Evolutionary conservation across 225 moss, liverwort and hornwort genomes (phyloP).

Genomic region (Climacium dendroides): DNA sequence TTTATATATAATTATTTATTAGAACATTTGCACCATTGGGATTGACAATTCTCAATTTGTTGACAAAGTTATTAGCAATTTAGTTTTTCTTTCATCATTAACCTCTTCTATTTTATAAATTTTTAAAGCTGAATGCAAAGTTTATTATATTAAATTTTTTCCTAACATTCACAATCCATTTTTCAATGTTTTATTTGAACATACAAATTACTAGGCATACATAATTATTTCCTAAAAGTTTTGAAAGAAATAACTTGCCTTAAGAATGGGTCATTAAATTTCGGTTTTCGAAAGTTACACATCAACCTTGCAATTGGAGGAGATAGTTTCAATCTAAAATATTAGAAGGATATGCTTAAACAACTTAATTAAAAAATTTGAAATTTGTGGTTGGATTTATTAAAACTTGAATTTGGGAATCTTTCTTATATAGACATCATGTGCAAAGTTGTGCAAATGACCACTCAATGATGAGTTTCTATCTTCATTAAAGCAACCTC

Average conservation of each 20-base stretch:
- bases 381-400: accelerated
- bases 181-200: neutral
- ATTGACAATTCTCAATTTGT: neutral
- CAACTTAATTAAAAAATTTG: neutral
- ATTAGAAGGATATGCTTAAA: neutral
- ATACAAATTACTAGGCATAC: neutral
- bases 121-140: neutral
- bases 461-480: neutral
- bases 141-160: neutral
- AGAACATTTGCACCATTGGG: neutral
- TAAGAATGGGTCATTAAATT: neutral
- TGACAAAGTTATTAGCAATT: neutral
- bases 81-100: neutral
- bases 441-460: neutral
- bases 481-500: neutral
- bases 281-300: neutral
- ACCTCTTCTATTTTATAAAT: too few relatives aligned
- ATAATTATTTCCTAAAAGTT: neutral
- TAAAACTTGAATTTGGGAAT: neutral
- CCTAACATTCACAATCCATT: neutral
- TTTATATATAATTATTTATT: neutral
- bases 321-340: neutral
- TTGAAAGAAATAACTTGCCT: neutral
- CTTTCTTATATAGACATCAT: neutral
- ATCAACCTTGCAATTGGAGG: neutral